A percentile compares a stretch with the other conserved stretches of the same genome.
Conservation (phyloP, 768 basidiomycete genomes). For the Trichaptum fuscoviolaceum region DNA sequence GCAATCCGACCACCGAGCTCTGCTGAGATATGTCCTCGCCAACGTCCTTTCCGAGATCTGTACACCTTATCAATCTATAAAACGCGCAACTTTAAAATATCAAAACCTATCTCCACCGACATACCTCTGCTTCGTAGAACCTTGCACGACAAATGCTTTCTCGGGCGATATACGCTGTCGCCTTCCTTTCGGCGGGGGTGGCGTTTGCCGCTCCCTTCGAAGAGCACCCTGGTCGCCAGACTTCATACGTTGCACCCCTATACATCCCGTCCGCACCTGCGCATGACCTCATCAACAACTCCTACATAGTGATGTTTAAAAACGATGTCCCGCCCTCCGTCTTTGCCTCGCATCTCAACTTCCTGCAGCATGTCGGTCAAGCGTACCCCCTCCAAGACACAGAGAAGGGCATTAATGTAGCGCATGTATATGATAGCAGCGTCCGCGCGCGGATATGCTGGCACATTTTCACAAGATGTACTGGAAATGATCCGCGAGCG, state of each 20-base stretch:
- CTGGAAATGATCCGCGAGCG: constrained; percentile 71
- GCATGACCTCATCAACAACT: constrained; percentile 76
- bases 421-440: constrained; percentile 71
- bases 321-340: constrained; percentile 51
- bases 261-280: constrained; percentile 15
- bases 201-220: not conserved
- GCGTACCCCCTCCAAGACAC: constrained; percentile 47
- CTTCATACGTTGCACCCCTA: not conserved
- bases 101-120: no score
- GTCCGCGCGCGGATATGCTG: constrained; percentile 71
- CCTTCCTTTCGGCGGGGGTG: not conserved
- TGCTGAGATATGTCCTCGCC: not conserved
- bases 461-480: constrained; percentile 65
- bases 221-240: not conserved
- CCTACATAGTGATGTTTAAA: constrained; percentile 91
- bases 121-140: not conserved
- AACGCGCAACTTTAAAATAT: not conserved
- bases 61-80: not conserved
- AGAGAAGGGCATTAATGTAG: constrained; percentile 20
- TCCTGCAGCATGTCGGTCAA: constrained; percentile 61
- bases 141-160: not conserved
- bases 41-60: not conserved
- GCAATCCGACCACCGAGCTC: not conserved
- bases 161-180: not conserved
- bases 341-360: constrained; percentile 73